phyloP scores from a whole-genome alignment of 495 filamentous ascomycete genomes.

The Tuber indicum region DNA sequence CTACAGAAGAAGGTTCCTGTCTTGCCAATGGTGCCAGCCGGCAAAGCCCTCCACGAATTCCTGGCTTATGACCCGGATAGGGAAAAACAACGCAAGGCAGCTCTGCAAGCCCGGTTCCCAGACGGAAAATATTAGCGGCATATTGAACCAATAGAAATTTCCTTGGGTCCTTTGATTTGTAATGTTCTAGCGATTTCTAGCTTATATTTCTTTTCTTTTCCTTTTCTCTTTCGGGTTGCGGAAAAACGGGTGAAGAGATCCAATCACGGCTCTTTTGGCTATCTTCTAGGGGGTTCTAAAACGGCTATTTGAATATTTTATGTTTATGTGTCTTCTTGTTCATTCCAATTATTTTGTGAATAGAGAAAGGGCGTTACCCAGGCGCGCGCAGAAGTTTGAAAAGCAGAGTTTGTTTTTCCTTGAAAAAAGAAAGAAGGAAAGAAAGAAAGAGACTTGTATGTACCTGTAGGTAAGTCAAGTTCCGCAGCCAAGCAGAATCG shows the following conservation, averaged over 20 bases:
- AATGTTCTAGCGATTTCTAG: slow-evolving; percentile 1
- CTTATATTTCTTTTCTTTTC: slow-evolving; percentile 10
- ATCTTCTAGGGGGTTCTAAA: background rate
- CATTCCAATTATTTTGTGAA: background rate
- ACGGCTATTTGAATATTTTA: background rate
- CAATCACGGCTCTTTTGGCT: background rate
- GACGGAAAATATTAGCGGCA: slow-evolving; percentile 30
- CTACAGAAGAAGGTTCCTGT: slow-evolving; percentile 86
- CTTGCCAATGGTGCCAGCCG: slow-evolving; percentile 89
- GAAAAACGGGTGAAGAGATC: background rate
- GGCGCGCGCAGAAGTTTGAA: background rate
- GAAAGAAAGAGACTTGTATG: background rate
- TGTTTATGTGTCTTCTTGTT: background rate
- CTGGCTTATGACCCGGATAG: slow-evolving; percentile 64
- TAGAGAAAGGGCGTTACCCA: background rate
- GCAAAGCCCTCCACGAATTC: slow-evolving; percentile 85
- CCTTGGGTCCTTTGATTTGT: background rate
- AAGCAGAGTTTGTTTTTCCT: background rate
- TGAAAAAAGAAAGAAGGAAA: background rate
- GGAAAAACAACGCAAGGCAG: slow-evolving; percentile 32
- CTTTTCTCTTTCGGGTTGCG: background rate
- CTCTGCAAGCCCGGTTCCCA: slow-evolving; percentile 35
- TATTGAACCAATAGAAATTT: background rate
- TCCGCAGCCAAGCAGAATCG: background rate
- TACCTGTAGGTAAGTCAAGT: background rate